These are phyloP conservation scores for Phytophthora pini DNA, from an alignment of 352 stramenopile species.

Conservation along the genomic window DNA sequence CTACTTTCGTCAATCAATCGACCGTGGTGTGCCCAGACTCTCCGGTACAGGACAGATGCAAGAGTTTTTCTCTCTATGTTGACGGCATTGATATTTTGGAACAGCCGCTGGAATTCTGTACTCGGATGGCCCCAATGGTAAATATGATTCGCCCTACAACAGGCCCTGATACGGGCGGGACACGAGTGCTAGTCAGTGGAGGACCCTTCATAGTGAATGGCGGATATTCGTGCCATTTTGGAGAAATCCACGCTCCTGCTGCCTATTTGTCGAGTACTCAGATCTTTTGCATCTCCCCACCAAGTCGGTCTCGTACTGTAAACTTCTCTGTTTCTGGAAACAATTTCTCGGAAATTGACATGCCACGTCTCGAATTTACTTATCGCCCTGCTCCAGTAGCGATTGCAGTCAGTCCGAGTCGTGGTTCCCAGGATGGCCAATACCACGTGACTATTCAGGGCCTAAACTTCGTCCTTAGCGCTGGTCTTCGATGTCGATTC, in stretches of 20 bases:
- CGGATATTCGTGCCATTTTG: slow-evolving; percentile 42
- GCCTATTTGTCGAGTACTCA: slow-evolving; percentile 38
- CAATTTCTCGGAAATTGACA: slow-evolving; percentile 6
- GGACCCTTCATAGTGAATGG: slow-evolving; percentile 28
- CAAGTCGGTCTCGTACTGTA: slow-evolving; percentile 25
- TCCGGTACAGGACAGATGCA: slow-evolving; percentile 10
- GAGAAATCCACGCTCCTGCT: slow-evolving; percentile 13
- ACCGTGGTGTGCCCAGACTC: slow-evolving; percentile 13
- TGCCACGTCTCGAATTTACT: slow-evolving; percentile 20
- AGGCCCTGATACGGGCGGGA: slow-evolving; percentile 46
- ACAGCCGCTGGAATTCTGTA: slow-evolving; percentile 18
- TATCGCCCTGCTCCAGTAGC: slow-evolving; percentile 33
- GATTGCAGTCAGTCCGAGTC: slow-evolving; percentile 20
- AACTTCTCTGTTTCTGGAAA: slow-evolving; percentile 31
- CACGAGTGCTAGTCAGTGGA: slow-evolving; percentile 43
- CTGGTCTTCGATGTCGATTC: slow-evolving; percentile 51
- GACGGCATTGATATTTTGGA: slow-evolving; percentile 16
- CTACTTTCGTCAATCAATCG: slow-evolving; percentile 25
- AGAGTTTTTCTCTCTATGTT: slow-evolving; percentile 19
- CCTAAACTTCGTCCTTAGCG: slow-evolving; percentile 40
- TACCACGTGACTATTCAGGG: slow-evolving; percentile 42
- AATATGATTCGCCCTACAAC: slow-evolving; percentile 39
- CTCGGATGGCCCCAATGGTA: slow-evolving; percentile 12
- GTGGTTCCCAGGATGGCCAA: slow-evolving; percentile 38
- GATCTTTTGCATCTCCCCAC: slow-evolving; percentile 42